Base-by-base conservation (phyloP, 225 moss, liverwort and hornwort species). In the Polytrichum formosum region DNA sequence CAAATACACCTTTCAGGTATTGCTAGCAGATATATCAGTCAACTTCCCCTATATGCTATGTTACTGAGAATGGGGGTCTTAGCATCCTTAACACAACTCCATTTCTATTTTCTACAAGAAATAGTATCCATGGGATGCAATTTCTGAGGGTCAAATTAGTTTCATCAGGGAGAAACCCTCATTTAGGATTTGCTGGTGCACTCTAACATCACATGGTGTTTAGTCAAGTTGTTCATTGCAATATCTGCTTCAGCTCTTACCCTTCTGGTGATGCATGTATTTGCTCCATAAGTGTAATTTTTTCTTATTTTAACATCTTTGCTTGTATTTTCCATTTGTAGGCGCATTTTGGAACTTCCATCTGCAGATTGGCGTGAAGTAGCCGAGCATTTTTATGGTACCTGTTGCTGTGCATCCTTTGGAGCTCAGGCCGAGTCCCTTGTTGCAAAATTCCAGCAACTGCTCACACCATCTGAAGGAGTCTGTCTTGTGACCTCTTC, bases 401-500 rank as follows among this genome's bases (percentile, higher is more conserved):
- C 69, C 28, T 88, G 87, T 67, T 87, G 84, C 64, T 84, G 87
- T 56, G 81, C 84, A 66, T 80, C 87, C 18, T 88, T 88, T 71
- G 87, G 87, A 77, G 84, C 84, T 75, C 79, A 88, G 56, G 79
- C 84, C 53, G 82, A 84, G 70, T 54, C 77, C 54, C 79, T 88
- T 73, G 79, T 75, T 64, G 68, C 79, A 66, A 75, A 79, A 75
- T 88, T 88, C 69, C 87, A 84, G 70, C 75, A 73, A 73, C 37
- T 82, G 21, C 79, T 88, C 65, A 79, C 81, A 35, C 84, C 84
- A 77, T 75, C 84, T 25, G 67, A 65, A 75, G 90, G 75, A 31
- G 79, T 84, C 21, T 96, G 96, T 73, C 85, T 93, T 19, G 84
- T 93, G 78, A 85, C 91, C n/a, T 85, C 93, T 28, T 90, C 96